phyloP scores from a whole-genome alignment of 2,329 filamentous ascomycete genomes.

The Fusarium subglutinans region DNA sequence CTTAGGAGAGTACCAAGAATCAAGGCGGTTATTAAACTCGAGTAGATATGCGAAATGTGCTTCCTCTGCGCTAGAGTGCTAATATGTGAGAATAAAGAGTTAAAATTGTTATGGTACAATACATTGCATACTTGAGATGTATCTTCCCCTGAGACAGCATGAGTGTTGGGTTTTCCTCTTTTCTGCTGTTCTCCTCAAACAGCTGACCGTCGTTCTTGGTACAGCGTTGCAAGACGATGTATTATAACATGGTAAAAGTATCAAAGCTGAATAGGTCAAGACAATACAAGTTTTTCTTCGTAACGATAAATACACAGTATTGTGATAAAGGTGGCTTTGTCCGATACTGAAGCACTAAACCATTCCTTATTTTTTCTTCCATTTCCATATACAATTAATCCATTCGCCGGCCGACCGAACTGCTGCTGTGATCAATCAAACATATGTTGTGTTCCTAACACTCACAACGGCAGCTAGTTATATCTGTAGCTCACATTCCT shows the following conservation, averaged over 20 bases:
- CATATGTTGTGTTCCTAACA: neutral
- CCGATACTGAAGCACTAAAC: conserved; percentile 6
- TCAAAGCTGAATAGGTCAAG: neutral
- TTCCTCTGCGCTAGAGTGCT: neutral
- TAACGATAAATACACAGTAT: conserved; percentile 16
- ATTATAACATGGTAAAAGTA: neutral
- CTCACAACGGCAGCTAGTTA: neutral
- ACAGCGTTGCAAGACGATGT: neutral
- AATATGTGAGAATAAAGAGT: neutral
- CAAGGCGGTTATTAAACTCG: neutral
- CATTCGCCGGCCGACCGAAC: neutral
- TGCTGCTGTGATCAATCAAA: neutral
- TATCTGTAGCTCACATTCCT: neutral
- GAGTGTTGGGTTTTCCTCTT: neutral
- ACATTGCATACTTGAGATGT: neutral
- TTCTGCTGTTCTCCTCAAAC: neutral
- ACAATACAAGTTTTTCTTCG: conserved; percentile 1
- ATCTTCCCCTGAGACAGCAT: neutral
- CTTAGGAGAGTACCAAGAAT: neutral
- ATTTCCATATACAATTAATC: conserved; percentile 23
- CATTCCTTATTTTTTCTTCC: conserved; percentile 9
- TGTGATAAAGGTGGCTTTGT: neutral
- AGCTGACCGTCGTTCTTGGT: neutral
- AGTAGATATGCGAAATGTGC: neutral
- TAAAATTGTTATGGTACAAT: neutral